Evolutionary conservation across 2,329 filamentous ascomycete species (phyloP).

Genomic region (Knufia petricola): DNA sequence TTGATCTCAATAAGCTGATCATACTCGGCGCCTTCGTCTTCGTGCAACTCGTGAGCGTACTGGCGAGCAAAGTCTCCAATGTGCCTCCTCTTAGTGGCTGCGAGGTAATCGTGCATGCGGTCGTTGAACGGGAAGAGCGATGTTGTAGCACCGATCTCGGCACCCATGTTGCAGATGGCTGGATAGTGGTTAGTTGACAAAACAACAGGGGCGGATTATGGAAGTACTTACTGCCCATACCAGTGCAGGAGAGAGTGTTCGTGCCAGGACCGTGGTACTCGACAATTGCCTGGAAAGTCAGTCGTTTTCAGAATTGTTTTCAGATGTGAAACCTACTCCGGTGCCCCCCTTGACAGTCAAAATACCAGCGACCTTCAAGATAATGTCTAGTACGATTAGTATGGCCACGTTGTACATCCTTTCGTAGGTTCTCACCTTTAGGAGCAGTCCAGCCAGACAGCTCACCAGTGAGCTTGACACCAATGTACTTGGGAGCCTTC

Average conservation of each 20-base stretch:
- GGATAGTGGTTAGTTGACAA: too few species aligned
- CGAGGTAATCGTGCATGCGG: conserved; percentile 92
- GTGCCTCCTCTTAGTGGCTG: conserved; percentile 76
- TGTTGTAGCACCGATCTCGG: conserved; percentile 64
- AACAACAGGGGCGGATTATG: too few species aligned
- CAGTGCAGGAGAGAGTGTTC: conserved; percentile 65
- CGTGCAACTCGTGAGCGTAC: conserved; percentile 76
- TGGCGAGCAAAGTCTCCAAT: conserved; percentile 83
- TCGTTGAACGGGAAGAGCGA: conserved; percentile 97
- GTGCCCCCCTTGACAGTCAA: conserved; percentile 97
- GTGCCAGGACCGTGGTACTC: conserved; percentile 66
- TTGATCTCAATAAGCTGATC: conserved; percentile 96
- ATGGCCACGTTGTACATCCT: conserved; percentile 1
- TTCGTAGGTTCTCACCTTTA: conserved; percentile 55
- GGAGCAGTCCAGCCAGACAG: conserved; percentile 85
- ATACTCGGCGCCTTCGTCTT: conserved; percentile 87
- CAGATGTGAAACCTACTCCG: conserved; percentile 62
- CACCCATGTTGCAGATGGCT: conserved; percentile 50
- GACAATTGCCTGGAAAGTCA: conserved; percentile 12
- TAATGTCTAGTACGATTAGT: conserved; percentile 57
- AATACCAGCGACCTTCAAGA: conserved; percentile 93
- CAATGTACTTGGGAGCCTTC: conserved; percentile 94
- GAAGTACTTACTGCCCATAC: conserved; percentile 52
- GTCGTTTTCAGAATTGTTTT: not conserved
- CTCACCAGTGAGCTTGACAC: conserved; percentile 85